Base-by-base conservation (phyloP, 2,329 filamentous ascomycete genomes). In the Scytalidium lignicola region DNA sequence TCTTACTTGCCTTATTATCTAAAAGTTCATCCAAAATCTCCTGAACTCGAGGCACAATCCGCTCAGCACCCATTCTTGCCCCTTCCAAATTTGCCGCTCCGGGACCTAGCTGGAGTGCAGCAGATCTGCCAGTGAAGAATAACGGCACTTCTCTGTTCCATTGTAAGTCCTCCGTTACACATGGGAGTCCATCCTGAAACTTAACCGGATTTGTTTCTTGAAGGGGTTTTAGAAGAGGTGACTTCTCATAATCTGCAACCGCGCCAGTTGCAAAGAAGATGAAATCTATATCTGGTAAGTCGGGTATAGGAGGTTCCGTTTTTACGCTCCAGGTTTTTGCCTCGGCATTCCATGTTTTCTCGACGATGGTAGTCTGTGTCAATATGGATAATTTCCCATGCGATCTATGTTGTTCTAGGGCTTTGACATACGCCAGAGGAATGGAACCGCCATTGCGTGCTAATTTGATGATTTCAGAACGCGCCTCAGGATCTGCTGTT, bases 391-490 rank as follows among this genome's bases (percentile, higher is more conserved):
- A 67, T 10, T 71, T 72, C 1, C 77, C 74, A 0, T 68, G 62
- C 0, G 75, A 66, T 1, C 79, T 64, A 58, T 88, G 81, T 5
- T 75, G 69, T 62, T 84, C 81, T 6, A 90, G 67, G n/a, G 82
- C 74, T 62, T 84, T 87, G 54, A 80, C 71, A 64, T 83, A 90
- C 0, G 43, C 66, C 71, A 0, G 85, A 88, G 49, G 78, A 56
- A 91, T 80, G 64, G 85, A 90, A n/a, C 88, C 88, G 2, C 88
- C 88, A 15, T 84, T 82, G 6, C 86, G 76, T 0, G 88, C 88
- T 41, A 72, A 67, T 54, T 75, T 74, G 53, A 88, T 75, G 66
- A 88, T 85, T 29, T 82, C 74, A 23, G 83, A 74, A 2, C 86
- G 76, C 65, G 91, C 78, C 21, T 82, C 76, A 51, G 89, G 83